These are phyloP conservation scores for Ogataea degrootiae DNA, from an alignment of 805 yeast genomes.

Conservation along the genomic window DNA sequence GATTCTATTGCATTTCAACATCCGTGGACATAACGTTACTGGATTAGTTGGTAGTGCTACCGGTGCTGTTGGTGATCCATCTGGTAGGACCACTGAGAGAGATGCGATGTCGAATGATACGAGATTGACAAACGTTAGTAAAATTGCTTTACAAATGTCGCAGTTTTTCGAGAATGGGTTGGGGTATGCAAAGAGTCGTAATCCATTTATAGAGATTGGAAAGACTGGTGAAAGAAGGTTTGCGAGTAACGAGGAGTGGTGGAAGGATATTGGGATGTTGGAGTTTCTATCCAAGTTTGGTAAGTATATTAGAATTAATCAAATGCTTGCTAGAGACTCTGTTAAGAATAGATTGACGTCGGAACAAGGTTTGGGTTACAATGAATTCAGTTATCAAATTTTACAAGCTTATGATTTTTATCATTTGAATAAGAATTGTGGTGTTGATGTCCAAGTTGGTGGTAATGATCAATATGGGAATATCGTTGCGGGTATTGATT, in stretches of 20 bases:
- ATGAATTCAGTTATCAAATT: conserved; percentile 90
- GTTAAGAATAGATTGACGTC: conserved; percentile 68
- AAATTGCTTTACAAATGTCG: conserved; percentile 59
- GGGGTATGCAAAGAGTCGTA: conserved; percentile 53
- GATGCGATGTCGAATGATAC: conserved; percentile 46
- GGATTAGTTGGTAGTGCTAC: conserved; percentile 94
- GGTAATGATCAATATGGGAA: conserved; percentile 99
- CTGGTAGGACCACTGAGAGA: conserved; percentile 82
- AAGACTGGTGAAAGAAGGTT: conserved; percentile 15
- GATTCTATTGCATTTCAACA: conserved; percentile 75
- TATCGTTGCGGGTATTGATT: conserved; percentile 91
- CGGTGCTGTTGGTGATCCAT: conserved; percentile 94
- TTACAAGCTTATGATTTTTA: conserved; percentile 93
- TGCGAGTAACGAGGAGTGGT: conserved; percentile 78
- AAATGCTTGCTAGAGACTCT: conserved; percentile 87
- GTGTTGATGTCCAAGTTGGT: conserved; percentile 78
- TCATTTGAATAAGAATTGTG: conserved; percentile 57
- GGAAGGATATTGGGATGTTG: conserved; percentile 71
- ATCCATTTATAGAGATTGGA: conserved; percentile 15
- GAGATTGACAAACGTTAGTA: conserved; percentile 50
- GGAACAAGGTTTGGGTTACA: conserved; percentile 80
- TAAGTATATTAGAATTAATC: conserved; percentile 68
- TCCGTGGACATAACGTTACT: conserved; percentile 80
- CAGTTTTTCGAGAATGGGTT: conserved; percentile 58
- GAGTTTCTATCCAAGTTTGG: conserved; percentile 79